These are phyloP conservation scores for Elaeis guineensis DNA, from an alignment of 176 grass and related monocot genomes.

Conservation along the genomic window DNA sequence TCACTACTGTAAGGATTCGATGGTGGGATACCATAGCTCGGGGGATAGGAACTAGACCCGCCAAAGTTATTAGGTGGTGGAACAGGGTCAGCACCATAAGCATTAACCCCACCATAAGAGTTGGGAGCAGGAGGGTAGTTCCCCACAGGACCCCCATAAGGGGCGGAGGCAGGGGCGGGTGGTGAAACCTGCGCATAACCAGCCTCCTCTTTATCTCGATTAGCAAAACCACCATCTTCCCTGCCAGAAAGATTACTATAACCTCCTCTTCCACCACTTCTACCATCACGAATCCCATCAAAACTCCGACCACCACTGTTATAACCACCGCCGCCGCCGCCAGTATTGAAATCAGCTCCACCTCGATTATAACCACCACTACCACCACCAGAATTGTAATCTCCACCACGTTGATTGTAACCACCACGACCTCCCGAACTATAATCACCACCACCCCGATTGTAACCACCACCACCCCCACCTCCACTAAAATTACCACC, in stretches of 20 bases:
- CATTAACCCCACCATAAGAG: conserved; percentile 56
- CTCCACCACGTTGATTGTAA: conserved; percentile 14
- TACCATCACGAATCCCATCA: no score
- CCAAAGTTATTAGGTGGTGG: conserved; percentile 61
- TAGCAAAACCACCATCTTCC: conserved; percentile 36
- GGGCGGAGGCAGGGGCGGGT: conserved; percentile 46
- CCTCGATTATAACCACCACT: conserved; percentile 31
- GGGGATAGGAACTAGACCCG: conserved; percentile 64
- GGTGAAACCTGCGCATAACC: conserved; percentile 50
- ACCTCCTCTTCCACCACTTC: conserved; percentile 10
- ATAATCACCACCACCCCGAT: conserved; percentile 30
- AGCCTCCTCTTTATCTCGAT: conserved; percentile 20
- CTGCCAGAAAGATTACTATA: conserved; percentile 36
- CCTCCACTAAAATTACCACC: conserved; percentile 49
- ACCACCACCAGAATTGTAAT: conserved; percentile 23
- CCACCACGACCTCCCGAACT: conserved; percentile 33
- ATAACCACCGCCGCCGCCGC: conserved; percentile 40
- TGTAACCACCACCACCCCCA: conserved; percentile 22
- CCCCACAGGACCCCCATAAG: conserved; percentile 48
- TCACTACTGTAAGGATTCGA: conserved; percentile 37
- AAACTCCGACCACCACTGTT: conserved; percentile 30
- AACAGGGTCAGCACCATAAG: conserved; percentile 53
- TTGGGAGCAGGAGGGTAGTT: conserved; percentile 44
- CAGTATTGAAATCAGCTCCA: conserved; percentile 36
- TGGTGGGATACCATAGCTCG: conserved; percentile 69